Percentiles rank a stretch among this genome's conserved stretches.
These are phyloP conservation scores for Cordia subcordata DNA, from an alignment of 257 asterid genomes.

Conservation along the genomic window DNA sequence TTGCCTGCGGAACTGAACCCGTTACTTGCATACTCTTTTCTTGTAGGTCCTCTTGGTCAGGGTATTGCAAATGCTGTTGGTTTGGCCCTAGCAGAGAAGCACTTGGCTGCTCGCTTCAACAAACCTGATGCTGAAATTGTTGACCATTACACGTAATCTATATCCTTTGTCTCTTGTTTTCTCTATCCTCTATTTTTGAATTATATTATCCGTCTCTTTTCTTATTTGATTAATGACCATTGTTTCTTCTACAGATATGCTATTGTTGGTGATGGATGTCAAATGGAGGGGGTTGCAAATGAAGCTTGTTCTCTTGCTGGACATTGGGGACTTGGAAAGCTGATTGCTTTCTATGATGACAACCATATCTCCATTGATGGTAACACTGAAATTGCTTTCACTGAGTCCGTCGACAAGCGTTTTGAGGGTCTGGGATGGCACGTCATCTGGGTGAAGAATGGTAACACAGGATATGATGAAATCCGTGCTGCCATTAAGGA, in stretches of 20 bases:
- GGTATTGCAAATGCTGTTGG: constrained; percentile 87
- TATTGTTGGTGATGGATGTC: constrained; percentile 81
- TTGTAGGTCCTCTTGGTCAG: constrained; percentile 87
- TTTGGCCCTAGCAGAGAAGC: constrained; percentile 74
- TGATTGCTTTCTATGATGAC: constrained; percentile 90
- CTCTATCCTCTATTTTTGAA: background rate
- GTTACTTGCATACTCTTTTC: constrained; percentile 15
- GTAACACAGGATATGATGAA: constrained; percentile 90
- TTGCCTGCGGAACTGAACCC: constrained; percentile 5
- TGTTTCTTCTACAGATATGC: constrained; percentile 28
- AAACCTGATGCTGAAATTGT: constrained; percentile 60
- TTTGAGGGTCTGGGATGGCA: constrained; percentile 97
- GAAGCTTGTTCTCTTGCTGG: constrained; percentile 97
- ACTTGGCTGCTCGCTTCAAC: constrained; percentile 80
- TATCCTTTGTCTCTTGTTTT: background rate
- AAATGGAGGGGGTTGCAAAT: constrained; percentile 94
- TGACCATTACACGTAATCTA: constrained; percentile 74
- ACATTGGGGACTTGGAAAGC: constrained; percentile 95
- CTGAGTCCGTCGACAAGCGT: constrained; percentile 76
- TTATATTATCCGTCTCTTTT: background rate
- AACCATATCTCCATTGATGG: constrained; percentile 97
- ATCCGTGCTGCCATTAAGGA: constrained; percentile 92
- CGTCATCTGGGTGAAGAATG: constrained; percentile 94
- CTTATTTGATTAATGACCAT: constrained; percentile 10
- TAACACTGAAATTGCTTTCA: constrained; percentile 92